phyloP scores from a whole-genome alignment of 768 basidiomycete species.

The Suillus luteus region DNA sequence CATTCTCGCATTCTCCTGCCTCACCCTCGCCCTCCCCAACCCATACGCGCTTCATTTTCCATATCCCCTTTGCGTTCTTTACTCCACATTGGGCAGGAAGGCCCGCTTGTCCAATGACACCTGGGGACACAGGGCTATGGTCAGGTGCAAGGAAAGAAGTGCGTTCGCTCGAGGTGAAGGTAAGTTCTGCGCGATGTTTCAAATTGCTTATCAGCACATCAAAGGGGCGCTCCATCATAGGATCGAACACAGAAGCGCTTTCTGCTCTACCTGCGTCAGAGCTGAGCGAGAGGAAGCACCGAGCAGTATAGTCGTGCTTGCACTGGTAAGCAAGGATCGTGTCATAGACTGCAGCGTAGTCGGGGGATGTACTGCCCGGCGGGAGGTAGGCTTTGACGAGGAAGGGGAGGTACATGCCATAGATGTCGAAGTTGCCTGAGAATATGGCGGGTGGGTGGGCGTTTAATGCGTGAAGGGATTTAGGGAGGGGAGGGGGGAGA shows the following conservation, averaged over 20 bases:
- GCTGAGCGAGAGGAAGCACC: conserved; percentile 26
- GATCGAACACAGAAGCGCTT: conserved; percentile 32
- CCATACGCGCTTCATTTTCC: conserved; percentile 41
- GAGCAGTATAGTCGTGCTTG: conserved; percentile 39
- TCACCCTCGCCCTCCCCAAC: conserved; percentile 17
- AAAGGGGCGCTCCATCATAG: conserved; percentile 38
- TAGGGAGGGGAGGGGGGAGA: conserved; percentile 3
- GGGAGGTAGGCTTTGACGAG: conserved; percentile 37
- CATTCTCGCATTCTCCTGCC: not conserved
- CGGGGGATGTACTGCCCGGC: conserved; percentile 24
- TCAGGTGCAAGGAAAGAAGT: conserved; percentile 28
- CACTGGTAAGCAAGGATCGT: conserved; percentile 40
- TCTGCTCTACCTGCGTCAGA: conserved; percentile 28
- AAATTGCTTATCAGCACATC: conserved; percentile 32
- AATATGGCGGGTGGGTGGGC: conserved; percentile 17
- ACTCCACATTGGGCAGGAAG: conserved; percentile 35
- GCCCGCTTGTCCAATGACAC: conserved; percentile 30
- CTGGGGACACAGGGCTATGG: conserved; percentile 24
- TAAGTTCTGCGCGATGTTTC: conserved; percentile 26
- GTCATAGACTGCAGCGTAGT: conserved; percentile 36
- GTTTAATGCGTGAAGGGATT: not conserved
- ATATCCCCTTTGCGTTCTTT: conserved; percentile 33
- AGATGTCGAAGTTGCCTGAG: conserved; percentile 42
- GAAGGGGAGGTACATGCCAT: conserved; percentile 41
- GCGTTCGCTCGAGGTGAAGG: conserved; percentile 31